Evolutionary conservation across 176 grass and related monocot species (phyloP).

Genomic region (Chrysopogon serrulatus): DNA sequence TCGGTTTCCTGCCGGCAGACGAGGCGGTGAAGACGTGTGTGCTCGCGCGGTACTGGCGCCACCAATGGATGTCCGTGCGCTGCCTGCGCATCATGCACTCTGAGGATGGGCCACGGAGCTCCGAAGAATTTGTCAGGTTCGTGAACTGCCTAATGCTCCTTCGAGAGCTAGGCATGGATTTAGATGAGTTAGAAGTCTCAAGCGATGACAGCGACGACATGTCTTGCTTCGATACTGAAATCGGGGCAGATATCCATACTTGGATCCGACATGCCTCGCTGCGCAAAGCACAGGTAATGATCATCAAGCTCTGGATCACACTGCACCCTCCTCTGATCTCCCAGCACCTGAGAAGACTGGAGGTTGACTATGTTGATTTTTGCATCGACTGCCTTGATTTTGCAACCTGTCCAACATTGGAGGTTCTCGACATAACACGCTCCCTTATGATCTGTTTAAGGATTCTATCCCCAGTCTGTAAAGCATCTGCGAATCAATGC

Average conservation of each 20-base stretch:
- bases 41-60: no score
- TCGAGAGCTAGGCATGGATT: not conserved
- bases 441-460: not conserved
- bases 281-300: no score
- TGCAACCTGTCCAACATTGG: not conserved
- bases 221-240: not conserved
- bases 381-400: not conserved
- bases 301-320: not conserved
- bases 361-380: not conserved
- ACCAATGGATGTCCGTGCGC: no score
- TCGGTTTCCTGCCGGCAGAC: no score
- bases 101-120: no score
- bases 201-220: no score
- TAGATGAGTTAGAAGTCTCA: not conserved
- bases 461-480: not conserved
- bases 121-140: no score
- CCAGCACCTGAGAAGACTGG: not conserved
- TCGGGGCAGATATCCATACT: not conserved
- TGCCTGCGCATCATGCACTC: no score
- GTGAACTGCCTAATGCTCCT: not conserved
- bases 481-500: not conserved
- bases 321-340: not conserved
- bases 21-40: no score
- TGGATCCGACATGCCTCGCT: not conserved
- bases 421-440: not conserved